Conservation (phyloP, 75 land plant genomes). For the Picea glauca region DNA sequence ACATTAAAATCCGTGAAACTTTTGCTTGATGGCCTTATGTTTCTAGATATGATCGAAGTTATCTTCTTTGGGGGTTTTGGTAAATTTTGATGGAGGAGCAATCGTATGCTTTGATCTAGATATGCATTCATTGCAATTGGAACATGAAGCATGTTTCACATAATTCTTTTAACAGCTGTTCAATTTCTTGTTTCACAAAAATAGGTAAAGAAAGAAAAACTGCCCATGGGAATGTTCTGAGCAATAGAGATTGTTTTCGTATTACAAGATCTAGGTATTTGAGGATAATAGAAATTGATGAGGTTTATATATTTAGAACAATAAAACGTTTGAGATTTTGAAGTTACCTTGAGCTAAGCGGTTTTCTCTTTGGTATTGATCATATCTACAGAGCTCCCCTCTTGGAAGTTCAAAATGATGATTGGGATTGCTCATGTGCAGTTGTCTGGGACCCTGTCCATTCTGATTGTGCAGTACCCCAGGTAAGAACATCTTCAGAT, state of each 20-base stretch:
- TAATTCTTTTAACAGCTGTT: not conserved
- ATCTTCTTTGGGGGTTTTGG: not conserved
- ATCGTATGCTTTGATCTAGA: not conserved
- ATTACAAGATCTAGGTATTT: not conserved
- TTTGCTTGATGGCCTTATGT: too few species aligned
- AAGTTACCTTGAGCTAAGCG: not conserved
- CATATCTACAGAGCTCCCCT: slow-evolving; percentile 26
- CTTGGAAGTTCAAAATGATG: slow-evolving; percentile 18
- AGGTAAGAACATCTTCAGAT: slow-evolving; percentile 12
- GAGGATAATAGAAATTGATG: not conserved
- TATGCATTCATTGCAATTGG: not conserved
- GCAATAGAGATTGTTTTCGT: not conserved
- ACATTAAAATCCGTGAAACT: too few species aligned
- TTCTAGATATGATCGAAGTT: not conserved
- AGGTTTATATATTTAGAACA: not conserved
- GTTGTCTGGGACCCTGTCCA: slow-evolving; percentile 38
- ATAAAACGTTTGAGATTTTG: not conserved
- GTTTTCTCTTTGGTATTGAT: not conserved
- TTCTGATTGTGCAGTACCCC: slow-evolving; percentile 44
- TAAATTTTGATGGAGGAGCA: not conserved
- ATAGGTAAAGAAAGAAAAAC: too few species aligned
- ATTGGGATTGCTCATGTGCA: slow-evolving; percentile 35
- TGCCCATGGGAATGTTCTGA: not conserved
- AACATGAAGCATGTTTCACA: too few species aligned
- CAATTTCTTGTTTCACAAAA: not conserved